These are phyloP conservation scores for Nothophaeocryptopus gaeumannii DNA, from an alignment of 2,329 filamentous ascomycete species.

Conservation along the genomic window DNA sequence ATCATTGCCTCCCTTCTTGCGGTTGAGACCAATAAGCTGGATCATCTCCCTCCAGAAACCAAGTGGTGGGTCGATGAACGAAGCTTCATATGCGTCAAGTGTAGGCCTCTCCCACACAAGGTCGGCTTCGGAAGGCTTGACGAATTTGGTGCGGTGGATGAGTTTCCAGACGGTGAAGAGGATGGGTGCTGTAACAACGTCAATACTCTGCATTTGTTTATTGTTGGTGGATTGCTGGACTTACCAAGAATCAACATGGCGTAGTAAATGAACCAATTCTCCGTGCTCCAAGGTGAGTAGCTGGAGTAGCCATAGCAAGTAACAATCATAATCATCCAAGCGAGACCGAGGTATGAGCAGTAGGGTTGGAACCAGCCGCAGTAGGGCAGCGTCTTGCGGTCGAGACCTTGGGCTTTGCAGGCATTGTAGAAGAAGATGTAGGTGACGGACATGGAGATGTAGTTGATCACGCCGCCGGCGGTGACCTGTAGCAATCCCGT, in stretches of 20 bases:
- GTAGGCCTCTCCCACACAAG: slow-evolving; percentile 61
- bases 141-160: slow-evolving; percentile 57
- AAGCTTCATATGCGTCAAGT: slow-evolving; percentile 58
- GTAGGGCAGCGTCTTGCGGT: slow-evolving; percentile 56
- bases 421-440: slow-evolving; percentile 59
- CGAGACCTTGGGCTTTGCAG: slow-evolving; percentile 48
- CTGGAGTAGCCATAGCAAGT: slow-evolving; percentile 56
- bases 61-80: slow-evolving; percentile 49
- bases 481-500: slow-evolving; percentile 42
- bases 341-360: slow-evolving; percentile 40
- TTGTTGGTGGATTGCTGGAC: not conserved
- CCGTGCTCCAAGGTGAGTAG: slow-evolving; percentile 42
- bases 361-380: slow-evolving; percentile 56
- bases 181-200: slow-evolving; percentile 46
- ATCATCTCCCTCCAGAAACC: slow-evolving; percentile 57
- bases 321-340: slow-evolving; percentile 36
- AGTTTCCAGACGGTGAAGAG: slow-evolving; percentile 63
- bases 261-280: slow-evolving; percentile 51
- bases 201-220: slow-evolving; percentile 3
- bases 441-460: slow-evolving; percentile 57
- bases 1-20: slow-evolving; percentile 15
- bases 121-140: slow-evolving; percentile 55
- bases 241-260: slow-evolving; percentile 53
- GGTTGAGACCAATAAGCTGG: slow-evolving; percentile 42
- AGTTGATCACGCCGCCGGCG: slow-evolving; percentile 60